Percentiles rank a stretch among this genome's conserved stretches.
Evolutionary conservation across 192 early-diverging fungal species (phyloP).

Genomic region (Mortierella alpina): DNA sequence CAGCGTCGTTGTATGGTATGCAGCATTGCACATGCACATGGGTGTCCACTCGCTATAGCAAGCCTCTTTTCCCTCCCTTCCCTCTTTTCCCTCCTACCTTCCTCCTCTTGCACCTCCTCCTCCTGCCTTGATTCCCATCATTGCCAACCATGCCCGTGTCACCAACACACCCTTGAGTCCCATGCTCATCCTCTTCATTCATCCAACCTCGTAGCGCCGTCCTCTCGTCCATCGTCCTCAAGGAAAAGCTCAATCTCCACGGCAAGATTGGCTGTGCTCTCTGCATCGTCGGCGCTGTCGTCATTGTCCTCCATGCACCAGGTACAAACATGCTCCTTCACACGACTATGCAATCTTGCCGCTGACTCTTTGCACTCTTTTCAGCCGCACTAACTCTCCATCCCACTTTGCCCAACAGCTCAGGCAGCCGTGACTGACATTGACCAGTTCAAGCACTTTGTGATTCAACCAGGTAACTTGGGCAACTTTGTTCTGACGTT

Average conservation of each 20-base stretch:
- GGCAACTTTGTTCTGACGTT: background rate
- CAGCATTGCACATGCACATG: background rate
- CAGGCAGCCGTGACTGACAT: conserved; percentile 79
- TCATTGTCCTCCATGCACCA: conserved; percentile 65
- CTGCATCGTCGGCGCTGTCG: conserved; percentile 70
- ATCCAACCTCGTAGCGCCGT: conserved; percentile 56
- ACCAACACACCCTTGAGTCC: too few species aligned
- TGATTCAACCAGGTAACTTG: conserved; percentile 65
- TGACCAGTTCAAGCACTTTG: conserved; percentile 78
- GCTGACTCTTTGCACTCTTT: background rate
- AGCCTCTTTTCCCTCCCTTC: background rate
- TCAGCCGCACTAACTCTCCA: background rate
- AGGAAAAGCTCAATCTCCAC: conserved; percentile 71
- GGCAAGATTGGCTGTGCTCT: conserved; percentile 75
- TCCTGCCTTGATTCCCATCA: background rate
- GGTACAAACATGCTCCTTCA: conserved; percentile 27
- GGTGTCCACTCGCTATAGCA: background rate
- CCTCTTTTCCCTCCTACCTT: background rate
- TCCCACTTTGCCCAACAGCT: conserved; percentile 5
- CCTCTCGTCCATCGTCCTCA: conserved; percentile 70
- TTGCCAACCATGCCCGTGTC: background rate
- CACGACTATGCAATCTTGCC: too few species aligned
- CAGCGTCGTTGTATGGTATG: conserved; percentile 85
- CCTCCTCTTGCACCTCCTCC: background rate
- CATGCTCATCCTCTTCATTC: background rate